A percentile compares a stretch with the other conserved stretches of the same genome.
phyloP scores from a whole-genome alignment of 192 early-diverging fungal genomes.

The Podila epigama region DNA sequence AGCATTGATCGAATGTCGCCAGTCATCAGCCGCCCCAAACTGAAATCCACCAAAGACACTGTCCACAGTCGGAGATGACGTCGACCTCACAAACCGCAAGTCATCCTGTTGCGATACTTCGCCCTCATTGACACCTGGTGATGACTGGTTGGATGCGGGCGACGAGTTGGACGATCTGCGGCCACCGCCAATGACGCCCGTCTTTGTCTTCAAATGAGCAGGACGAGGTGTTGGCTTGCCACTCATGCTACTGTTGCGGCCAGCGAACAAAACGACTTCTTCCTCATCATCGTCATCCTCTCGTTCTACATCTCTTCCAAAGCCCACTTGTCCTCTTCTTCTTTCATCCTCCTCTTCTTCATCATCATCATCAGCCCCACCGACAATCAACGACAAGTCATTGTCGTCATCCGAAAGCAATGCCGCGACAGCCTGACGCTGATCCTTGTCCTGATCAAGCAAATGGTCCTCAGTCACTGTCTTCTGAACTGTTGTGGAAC shows the following conservation, averaged over 20 bases:
- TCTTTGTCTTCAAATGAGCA: slow-evolving; percentile 35
- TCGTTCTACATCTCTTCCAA: no score
- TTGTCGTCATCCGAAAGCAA: slow-evolving; percentile 45
- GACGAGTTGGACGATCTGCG: slow-evolving; percentile 33
- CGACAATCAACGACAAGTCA: slow-evolving; percentile 42
- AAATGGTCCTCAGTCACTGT: background rate
- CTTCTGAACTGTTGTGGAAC: no score
- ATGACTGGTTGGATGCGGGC: slow-evolving; percentile 29
- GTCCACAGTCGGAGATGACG: slow-evolving; percentile 27
- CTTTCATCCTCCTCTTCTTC: no score
- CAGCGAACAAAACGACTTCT: slow-evolving; percentile 55
- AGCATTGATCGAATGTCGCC: slow-evolving; percentile 38
- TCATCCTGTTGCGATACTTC: slow-evolving; percentile 7
- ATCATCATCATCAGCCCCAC: slow-evolving; percentile 28
- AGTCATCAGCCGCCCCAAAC: slow-evolving; percentile 41
- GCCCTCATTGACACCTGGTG: slow-evolving; percentile 29
- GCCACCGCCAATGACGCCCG: slow-evolving; percentile 37
- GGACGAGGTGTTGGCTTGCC: slow-evolving; percentile 35
- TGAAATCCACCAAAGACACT: slow-evolving; percentile 45
- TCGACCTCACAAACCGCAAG: background rate
- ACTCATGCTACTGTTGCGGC: slow-evolving; percentile 24
- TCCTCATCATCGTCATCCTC: slow-evolving; percentile 46
- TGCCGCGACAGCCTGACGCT: slow-evolving; percentile 37
- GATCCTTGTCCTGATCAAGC: slow-evolving; percentile 15
- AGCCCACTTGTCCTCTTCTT: no score